Evolutionary conservation across 179 eudicot genomes (phyloP).

Genomic region (Actinidia chinensis): DNA sequence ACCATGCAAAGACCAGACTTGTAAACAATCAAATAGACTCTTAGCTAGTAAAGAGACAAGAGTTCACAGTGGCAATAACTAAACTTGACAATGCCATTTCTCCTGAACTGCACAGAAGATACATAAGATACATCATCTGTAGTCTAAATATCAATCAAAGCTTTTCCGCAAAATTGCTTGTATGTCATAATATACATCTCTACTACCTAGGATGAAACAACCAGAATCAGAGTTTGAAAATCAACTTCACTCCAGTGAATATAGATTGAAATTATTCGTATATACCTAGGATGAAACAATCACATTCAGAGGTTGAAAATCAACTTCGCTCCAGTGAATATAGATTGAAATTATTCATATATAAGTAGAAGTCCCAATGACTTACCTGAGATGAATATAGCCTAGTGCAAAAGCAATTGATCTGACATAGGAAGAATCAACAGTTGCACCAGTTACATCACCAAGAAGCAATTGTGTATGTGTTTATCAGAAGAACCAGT

Average conservation of each 20-base stretch:
- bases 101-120: conserved; percentile 78
- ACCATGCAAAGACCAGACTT: conserved; percentile 93
- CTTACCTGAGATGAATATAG: conserved; percentile 92
- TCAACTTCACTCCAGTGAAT: not conserved
- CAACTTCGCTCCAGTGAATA: not conserved
- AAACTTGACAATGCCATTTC: conserved; percentile 95
- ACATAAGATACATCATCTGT: conserved; percentile 24
- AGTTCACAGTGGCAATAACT: conserved; percentile 89
- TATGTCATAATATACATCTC: not conserved
- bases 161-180: not conserved
- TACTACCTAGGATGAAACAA: not conserved
- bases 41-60: conserved; percentile 75
- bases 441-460: conserved; percentile 59
- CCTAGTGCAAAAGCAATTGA: conserved; percentile 92
- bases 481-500: conserved; percentile 38
- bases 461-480: conserved; percentile 79
- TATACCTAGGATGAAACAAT: not conserved
- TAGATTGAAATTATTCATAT: not conserved
- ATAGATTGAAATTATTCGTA: not conserved
- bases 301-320: conserved; percentile 1
- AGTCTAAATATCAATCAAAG: not conserved
- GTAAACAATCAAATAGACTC: conserved; percentile 66
- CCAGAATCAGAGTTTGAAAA: not conserved
- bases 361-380: not conserved
- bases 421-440: conserved; percentile 73